Evolutionary conservation across 177 flowering plant genomes (phyloP), one percentile per base, ranked within the genome.

Genomic region (Vitis hybrid): DNA sequence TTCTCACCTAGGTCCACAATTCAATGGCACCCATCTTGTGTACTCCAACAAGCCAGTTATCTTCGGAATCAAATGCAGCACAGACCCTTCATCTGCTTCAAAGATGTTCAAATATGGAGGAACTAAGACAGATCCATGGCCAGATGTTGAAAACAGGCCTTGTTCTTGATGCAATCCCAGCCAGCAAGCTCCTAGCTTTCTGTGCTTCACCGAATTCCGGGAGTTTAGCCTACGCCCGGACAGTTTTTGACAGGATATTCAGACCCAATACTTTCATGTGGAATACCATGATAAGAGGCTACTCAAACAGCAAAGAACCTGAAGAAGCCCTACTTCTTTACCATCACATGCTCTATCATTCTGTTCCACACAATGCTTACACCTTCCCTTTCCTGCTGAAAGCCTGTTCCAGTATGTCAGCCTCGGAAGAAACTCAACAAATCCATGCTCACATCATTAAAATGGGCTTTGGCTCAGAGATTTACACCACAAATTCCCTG

Each of bases 301-400:
- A 72, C 14, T 70, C 79, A 35, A 58, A 30, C 35, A 70, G 77
- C 27, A 52, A 67, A 1, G 65, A 56, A 54, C 77, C 82, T 1
- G 50, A 46, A 21, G 68, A 32, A 35, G 69, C 82, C 2, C 32
- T 79, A 11, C 51, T 52, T 64, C 64, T 79, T 14, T 79, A 73
- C 62, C 46, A 48, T 11, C 74, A 64, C 19, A 79, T 79, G 82
- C 30, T 76, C 0, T 3, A 19, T 21, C 61, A 73, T 51, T 49
- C 32, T 7, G 63, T 68, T 19, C 62, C 14, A 6, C 74, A 71
- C 17, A 76, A 76, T 73, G 57, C 68, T 15, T 76, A 50, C 61
- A 79, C 82, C 8, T 79, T 62, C 67, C 79, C 82, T 18, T 79
- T 65, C 65, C 61, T 79, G 6, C 59, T 76, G 52, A 75, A 76